Conservation (phyloP, 345 rosid species). For the Cardamine chenopodiifolia region DNA sequence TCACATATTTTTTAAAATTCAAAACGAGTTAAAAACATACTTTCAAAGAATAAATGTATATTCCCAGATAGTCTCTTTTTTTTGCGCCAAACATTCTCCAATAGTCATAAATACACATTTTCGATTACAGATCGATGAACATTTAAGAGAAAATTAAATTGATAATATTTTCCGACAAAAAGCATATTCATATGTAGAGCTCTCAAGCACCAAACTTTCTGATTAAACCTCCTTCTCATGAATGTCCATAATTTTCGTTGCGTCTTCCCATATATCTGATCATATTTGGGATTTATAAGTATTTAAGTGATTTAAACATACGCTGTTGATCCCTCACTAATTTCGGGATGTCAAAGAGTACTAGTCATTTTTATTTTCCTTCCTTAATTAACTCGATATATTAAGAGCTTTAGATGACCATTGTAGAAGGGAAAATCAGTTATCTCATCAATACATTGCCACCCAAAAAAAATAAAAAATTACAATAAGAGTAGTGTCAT, state of each 20-base stretch:
- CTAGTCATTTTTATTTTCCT: neutral
- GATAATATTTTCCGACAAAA: constrained; percentile 4
- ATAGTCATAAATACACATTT: neutral
- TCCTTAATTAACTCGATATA: neutral
- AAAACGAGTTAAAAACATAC: neutral
- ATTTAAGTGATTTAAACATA: neutral
- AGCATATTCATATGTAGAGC: constrained; percentile 26
- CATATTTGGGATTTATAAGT: constrained; percentile 30
- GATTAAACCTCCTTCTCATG: constrained; percentile 75
- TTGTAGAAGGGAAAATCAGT: neutral
- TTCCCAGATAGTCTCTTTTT: neutral
- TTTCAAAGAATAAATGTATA: neutral
- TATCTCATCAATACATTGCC: neutral
- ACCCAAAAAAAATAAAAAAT: neutral
- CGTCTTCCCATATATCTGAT: constrained; percentile 34
- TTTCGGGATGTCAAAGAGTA: neutral
- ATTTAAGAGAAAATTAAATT: neutral
- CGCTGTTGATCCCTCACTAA: neutral
- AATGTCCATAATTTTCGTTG: constrained; percentile 41
- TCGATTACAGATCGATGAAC: neutral
- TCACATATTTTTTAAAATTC: neutral
- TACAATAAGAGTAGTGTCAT: neutral
- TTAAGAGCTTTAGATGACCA: neutral
- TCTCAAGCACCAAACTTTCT: constrained; percentile 79
- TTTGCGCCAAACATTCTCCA: neutral